Conservation (phyloP, 768 basidiomycete species). For the Macrocybe gigantea region DNA sequence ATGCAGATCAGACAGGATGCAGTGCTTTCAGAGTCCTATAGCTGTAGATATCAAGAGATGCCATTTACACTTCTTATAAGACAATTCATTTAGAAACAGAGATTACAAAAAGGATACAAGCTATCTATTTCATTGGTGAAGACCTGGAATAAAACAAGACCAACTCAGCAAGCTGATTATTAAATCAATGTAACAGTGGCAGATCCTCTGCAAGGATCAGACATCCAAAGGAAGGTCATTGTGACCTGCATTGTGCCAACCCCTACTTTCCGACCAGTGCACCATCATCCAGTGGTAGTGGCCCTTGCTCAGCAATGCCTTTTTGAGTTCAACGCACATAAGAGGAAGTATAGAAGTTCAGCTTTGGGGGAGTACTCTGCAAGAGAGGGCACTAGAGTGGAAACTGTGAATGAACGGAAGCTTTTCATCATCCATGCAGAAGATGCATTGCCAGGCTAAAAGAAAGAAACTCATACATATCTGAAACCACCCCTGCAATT, state of each 20-base stretch:
- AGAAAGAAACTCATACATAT: no score
- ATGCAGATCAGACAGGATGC: slow-evolving; percentile 58
- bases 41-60: slow-evolving; percentile 33
- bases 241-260: slow-evolving; percentile 64
- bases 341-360: slow-evolving; percentile 71
- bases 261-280: slow-evolving; percentile 72
- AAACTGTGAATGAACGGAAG: slow-evolving; percentile 82
- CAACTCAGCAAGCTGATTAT: no score
- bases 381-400: slow-evolving; percentile 75
- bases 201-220: slow-evolving; percentile 40
- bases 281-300: no score
- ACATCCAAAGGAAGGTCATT: slow-evolving; percentile 88
- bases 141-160: no score
- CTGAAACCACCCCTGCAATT: no score
- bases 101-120: not conserved
- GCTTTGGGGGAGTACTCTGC: slow-evolving; percentile 69
- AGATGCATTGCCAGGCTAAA: no score
- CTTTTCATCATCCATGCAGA: no score
- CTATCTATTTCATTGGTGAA: no score
- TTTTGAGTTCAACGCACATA: slow-evolving; percentile 65
- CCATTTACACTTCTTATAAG: slow-evolving; percentile 1
- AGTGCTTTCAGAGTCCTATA: slow-evolving; percentile 48
- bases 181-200: not conserved
- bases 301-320: slow-evolving; percentile 59
- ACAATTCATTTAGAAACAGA: not conserved